phyloP scores from a whole-genome alignment of 108 stramenopile species.

The Conticribra guillardii region DNA sequence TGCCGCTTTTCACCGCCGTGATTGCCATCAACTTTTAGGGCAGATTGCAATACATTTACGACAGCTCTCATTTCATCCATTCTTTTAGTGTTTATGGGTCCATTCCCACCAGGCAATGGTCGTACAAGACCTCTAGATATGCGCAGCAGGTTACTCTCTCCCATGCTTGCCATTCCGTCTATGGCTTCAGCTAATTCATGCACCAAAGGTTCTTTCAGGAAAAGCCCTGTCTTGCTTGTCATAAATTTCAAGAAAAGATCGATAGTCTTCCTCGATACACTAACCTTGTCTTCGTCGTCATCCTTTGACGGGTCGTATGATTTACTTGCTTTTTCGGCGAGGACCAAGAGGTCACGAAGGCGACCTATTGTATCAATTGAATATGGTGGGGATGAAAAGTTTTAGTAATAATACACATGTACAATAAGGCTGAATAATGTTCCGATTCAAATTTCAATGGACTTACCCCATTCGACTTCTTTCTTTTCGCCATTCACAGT shows the following conservation, averaged over 20 bases:
- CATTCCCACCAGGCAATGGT: constrained; percentile 80
- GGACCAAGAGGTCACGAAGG: constrained; percentile 65
- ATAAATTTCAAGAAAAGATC: constrained; percentile 82
- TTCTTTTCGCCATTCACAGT: constrained; percentile 76
- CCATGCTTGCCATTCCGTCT: constrained; percentile 88
- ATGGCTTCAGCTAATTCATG: constrained; percentile 85
- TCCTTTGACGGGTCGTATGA: constrained; percentile 71
- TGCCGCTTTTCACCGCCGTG: constrained; percentile 20
- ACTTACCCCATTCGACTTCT: constrained; percentile 45
- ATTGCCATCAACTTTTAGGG: constrained; percentile 38
- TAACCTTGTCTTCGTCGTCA: constrained; percentile 51
- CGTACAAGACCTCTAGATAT: constrained; percentile 68
- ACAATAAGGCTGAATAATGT: neutral
- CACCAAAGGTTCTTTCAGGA: constrained; percentile 83
- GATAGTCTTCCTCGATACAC: constrained; percentile 74
- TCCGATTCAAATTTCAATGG: too few relatives aligned
- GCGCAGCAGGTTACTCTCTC: constrained; percentile 71
- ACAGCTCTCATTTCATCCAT: constrained; percentile 75
- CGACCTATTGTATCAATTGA: too few relatives aligned
- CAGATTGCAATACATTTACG: constrained; percentile 71
- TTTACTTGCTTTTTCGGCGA: constrained; percentile 80
- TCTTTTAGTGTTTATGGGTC: constrained; percentile 77
- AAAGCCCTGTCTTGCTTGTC: constrained; percentile 80
- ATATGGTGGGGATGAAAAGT: constrained; percentile 8
- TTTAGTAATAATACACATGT: constrained; percentile 48